Evolutionary conservation across 768 basidiomycete species (phyloP), one percentile per base, ranked within the genome.

Genomic region (Boletus eberwhitei): DNA sequence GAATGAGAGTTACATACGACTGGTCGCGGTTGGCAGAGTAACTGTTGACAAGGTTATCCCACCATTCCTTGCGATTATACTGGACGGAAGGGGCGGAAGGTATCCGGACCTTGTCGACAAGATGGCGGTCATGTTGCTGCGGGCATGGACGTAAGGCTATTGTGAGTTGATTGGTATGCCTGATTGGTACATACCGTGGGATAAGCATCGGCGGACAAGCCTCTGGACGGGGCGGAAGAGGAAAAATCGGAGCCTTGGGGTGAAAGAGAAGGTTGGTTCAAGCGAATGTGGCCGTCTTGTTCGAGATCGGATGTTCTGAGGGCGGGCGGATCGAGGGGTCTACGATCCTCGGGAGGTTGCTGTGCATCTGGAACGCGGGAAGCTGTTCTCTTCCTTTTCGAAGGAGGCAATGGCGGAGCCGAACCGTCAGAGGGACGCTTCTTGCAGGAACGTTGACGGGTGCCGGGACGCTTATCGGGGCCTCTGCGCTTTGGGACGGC

Each of bases 401-500:
- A 68, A 53, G 80, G 73, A 53, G 82, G 77, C 16, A 77, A 66
- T 50, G 69, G 73, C 58, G 79, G 74, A 49, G 75, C 79, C 58
- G 85, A 83, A 36, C 79, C 73, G 49, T 80, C 78, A 35, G 77
- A 71, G 35, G 82, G 79, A 54, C 87, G 78, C 77, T 89, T 91
- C 82, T 91, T 91, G 79, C 88, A 90, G 52, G 86, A 86, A 62
- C 90, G 80, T 68, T 89, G 87, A 58, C 89, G 81, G 54, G 88
- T 90, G 29, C 90, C 90, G 54, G 90, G 90, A 64, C 82, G 83
- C 74, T 90, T 91, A 79, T 92, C 90, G 58, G 90, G 90, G 3
- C 90, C 90, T 57, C 90, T 80, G 57, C 90, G 84, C 72, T 88
- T 90, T 62, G 89, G 89, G 52, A 80, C 86, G 29, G 82, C 75